Conservation (phyloP, 495 filamentous ascomycete species). For the Aspergillus kassunensis region DNA sequence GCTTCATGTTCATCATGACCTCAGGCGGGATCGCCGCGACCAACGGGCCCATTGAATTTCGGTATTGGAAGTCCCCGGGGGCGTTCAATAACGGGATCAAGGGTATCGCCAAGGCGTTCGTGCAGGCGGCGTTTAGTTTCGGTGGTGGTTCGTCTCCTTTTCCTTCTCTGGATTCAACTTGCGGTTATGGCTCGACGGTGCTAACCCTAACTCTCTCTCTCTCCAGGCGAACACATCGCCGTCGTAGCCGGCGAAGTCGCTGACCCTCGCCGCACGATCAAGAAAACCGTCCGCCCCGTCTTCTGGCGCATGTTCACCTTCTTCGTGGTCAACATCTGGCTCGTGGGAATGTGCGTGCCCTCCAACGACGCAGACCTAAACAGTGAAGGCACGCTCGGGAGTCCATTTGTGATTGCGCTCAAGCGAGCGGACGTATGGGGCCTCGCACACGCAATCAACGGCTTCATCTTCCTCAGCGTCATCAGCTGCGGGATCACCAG, state of each 20-base stretch:
- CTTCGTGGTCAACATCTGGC: constrained; percentile 30
- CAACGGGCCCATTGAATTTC: constrained; percentile 25
- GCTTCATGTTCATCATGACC: constrained; percentile 33
- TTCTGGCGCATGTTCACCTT: constrained; percentile 34
- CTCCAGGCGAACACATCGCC: constrained; percentile 22
- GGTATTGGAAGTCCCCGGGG: constrained; percentile 26
- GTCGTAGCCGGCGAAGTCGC: constrained; percentile 28
- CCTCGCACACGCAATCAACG: constrained; percentile 26
- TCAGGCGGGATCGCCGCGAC: constrained; percentile 28
- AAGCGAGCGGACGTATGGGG: constrained; percentile 24
- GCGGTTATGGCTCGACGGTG: too few relatives aligned
- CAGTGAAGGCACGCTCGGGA: constrained; percentile 23
- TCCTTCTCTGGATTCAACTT: not conserved
- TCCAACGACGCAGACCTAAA: constrained; percentile 19
- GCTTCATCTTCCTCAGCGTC: constrained; percentile 28
- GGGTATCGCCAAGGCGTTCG: constrained; percentile 28
- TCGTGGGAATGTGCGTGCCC: constrained; percentile 30
- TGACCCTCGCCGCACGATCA: constrained; percentile 24
- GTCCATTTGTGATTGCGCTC: constrained; percentile 29
- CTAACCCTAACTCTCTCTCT: too few relatives aligned
- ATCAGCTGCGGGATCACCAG: constrained; percentile 30
- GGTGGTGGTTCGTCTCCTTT: constrained; percentile 17
- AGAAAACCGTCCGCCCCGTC: constrained; percentile 25
- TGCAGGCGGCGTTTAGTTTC: constrained; percentile 29
- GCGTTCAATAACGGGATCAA: constrained; percentile 32